These are phyloP conservation scores for Cyclotella baltica DNA, from an alignment of 108 stramenopile genomes.

Conservation along the genomic window DNA sequence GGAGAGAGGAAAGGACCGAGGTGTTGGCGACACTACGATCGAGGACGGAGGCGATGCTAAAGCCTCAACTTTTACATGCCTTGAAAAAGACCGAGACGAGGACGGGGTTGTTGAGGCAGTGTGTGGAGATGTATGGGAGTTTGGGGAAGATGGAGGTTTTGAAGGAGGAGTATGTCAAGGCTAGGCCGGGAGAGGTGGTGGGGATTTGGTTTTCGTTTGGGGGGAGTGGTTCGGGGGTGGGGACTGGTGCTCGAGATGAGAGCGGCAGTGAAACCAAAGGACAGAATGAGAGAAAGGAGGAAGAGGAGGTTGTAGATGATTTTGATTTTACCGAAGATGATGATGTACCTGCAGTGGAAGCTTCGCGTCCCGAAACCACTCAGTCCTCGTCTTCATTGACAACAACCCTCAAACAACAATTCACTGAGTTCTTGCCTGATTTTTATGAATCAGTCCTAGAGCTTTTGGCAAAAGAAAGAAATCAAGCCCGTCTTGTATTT, in stretches of 20 bases:
- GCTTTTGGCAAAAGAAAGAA: constrained; percentile 72
- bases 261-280: constrained; percentile 6
- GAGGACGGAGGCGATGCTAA: constrained; percentile 72
- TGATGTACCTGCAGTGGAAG: not conserved
- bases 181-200: constrained; percentile 68
- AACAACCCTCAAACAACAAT: constrained; percentile 32
- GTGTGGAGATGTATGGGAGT: constrained; percentile 72
- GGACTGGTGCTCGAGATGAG: not conserved
- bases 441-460: constrained; percentile 78
- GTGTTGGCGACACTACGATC: constrained; percentile 61
- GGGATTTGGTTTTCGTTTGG: constrained; percentile 75
- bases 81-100: constrained; percentile 75
- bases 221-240: constrained; percentile 12
- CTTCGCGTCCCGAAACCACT: not conserved
- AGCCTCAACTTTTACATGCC: constrained; percentile 81
- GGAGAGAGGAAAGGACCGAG: constrained; percentile 60
- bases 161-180: constrained; percentile 83
- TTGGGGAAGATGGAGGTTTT: constrained; percentile 77
- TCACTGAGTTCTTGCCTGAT: constrained; percentile 73
- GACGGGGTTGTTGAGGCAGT: constrained; percentile 79
- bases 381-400: constrained; percentile 10
- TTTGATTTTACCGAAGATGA: constrained; percentile 47
- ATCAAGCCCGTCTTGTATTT: constrained; percentile 75
- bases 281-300: too few relatives aligned
- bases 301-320: constrained; percentile 42